Conservation (phyloP, 176 grass and related monocot species). For the Ampelocalamus luodianensis region DNA sequence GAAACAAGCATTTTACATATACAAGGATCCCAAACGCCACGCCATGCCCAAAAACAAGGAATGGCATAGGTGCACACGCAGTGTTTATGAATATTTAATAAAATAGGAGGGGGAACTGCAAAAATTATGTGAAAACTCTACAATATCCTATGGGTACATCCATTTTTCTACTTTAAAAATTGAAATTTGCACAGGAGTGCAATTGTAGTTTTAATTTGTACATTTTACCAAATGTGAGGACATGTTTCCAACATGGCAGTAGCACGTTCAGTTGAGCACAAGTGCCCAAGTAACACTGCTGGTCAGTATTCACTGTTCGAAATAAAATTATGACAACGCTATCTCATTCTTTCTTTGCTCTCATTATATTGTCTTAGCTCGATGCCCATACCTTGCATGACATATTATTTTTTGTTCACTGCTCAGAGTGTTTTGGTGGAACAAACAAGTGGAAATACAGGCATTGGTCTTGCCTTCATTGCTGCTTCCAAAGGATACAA, state of each 20-base stretch:
- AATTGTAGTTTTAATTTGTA: neutral
- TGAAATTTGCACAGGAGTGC: neutral
- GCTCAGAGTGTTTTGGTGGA: constrained; percentile 82
- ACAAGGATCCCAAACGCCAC: neutral
- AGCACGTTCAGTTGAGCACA: neutral
- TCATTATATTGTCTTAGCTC: neutral
- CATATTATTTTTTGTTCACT: constrained; percentile 19
- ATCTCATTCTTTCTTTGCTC: constrained; percentile 10
- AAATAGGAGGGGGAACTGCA: neutral
- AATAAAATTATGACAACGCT: neutral
- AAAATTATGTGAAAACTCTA: neutral
- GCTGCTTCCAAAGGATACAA: constrained; percentile 91
- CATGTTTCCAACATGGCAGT: neutral
- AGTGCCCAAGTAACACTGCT: neutral
- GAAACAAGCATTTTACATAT: neutral
- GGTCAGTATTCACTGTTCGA: neutral
- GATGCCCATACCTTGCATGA: neutral
- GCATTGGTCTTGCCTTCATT: constrained; percentile 97
- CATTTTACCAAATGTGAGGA: neutral
- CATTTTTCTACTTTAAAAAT: neutral
- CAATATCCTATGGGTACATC: neutral
- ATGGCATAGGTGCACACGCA: neutral
- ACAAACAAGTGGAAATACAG: constrained; percentile 93
- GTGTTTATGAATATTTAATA: neutral
- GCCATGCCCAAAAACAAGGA: neutral